Evolutionary conservation across 192 early-diverging fungal genomes (phyloP), one percentile per base, ranked within the genome.

Genomic region (Phlyctochytrium arcticum): DNA sequence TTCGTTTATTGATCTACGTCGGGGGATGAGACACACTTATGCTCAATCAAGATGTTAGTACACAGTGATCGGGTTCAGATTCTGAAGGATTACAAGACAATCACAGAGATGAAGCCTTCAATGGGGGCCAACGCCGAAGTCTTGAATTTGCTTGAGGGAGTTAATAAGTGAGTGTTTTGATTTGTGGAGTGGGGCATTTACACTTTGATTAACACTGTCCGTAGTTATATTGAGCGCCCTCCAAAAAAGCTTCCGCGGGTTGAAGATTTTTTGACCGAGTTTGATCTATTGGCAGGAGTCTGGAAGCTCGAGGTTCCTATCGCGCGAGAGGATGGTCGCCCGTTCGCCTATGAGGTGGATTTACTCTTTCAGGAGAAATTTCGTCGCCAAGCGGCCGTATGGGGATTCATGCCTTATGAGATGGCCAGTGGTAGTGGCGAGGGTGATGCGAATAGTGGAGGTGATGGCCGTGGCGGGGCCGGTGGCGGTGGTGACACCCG

Each of bases 221-320:
- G n/a, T n/a, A 81, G 75, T 34, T 84, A 72, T 57, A 79, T 84
- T 57, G 70, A 74, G 9, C 37, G 49, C 23, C 54, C 70, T 1
- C 82, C 82, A 26, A 15, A 57, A 21, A 78, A 73, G 36, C 32
- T 62, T 5, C 67, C 82, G n/a, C 71, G 68, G 49, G 51, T 79
- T 21, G 78, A 84, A 47, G 82, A 84, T 58, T 81, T 80, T 53
- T 31, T 84, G 10, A 80, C 73, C 6, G 82, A 80, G 48, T 84
- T 77, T 51, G 79, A 84, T 57, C 51, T 78, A 10, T 60, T 84
- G 2, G 74, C 70, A 6, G 62, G 70, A 15, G 67, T 75, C 53
- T 80, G 50, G 55, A 36, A 29, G 8, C 51, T 84, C 36, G 77
- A 81, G 29, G 79, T 75, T 3, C 69, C 60, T 9, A 81, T 84